These are phyloP conservation scores for Tolypocladium amazonense DNA, from an alignment of 2,329 filamentous ascomycete genomes.

Conservation along the genomic window DNA sequence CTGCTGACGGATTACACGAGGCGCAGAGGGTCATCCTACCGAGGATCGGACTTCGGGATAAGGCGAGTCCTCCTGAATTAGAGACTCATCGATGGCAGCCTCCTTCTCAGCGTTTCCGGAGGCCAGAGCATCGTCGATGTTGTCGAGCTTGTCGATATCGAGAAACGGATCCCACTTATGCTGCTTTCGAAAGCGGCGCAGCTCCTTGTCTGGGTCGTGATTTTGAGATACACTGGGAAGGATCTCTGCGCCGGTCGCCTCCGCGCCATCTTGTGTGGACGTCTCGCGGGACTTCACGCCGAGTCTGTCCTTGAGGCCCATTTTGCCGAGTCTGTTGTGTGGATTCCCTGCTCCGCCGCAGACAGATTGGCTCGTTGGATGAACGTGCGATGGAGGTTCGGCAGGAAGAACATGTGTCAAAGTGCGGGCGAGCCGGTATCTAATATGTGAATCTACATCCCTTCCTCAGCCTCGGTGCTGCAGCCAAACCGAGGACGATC, in stretches of 20 bases:
- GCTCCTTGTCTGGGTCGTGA: constrained; percentile 11
- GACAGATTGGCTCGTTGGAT: background rate
- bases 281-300: background rate
- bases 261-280: background rate
- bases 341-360: background rate
- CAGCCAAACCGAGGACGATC: background rate
- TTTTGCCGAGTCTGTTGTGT: background rate
- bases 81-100: constrained; percentile 31
- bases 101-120: constrained; percentile 33
- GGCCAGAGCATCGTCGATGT: constrained; percentile 34
- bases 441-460: background rate
- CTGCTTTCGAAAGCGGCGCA: constrained; percentile 33
- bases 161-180: constrained; percentile 49
- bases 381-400: background rate
- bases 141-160: constrained; percentile 39
- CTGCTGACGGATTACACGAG: background rate
- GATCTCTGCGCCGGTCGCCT: background rate
- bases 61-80: constrained; percentile 40
- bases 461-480: background rate
- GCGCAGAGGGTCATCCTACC: constrained; percentile 3
- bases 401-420: background rate
- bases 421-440: background rate
- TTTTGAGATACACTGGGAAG: background rate
- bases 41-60: constrained; percentile 15
- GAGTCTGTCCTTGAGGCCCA: background rate